These are phyloP conservation scores for Solanum bukasovii DNA, from an alignment of 257 asterid genomes.

Conservation along the genomic window DNA sequence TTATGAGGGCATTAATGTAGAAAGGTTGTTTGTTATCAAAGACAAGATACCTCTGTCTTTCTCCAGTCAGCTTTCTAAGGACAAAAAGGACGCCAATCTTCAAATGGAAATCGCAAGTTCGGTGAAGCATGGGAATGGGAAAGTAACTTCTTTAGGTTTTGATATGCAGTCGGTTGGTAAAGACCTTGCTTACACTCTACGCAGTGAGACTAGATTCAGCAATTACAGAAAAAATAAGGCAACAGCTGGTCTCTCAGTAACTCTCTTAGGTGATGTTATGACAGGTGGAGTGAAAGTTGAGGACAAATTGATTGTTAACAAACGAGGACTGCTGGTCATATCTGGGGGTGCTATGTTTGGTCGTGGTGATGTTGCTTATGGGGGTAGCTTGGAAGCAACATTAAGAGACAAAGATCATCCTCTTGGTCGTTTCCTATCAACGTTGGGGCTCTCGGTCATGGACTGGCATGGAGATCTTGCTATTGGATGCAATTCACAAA, in stretches of 20 bases:
- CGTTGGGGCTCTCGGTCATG: conserved; percentile 80
- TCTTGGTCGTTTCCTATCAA: conserved; percentile 62
- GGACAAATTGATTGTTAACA: conserved; percentile 59
- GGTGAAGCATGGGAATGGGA: conserved; percentile 74
- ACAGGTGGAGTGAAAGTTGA: conserved; percentile 82
- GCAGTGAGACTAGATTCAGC: conserved; percentile 67
- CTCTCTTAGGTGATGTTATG: conserved; percentile 69
- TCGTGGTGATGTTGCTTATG: conserved; percentile 89
- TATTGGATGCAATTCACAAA: conserved; percentile 75
- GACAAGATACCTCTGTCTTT: conserved; percentile 74
- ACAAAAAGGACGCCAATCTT: conserved; percentile 75
- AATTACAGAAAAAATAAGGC: conserved; percentile 67
- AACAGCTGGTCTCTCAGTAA: conserved; percentile 70
- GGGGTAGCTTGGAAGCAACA: conserved; percentile 92
- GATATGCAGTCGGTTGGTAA: conserved; percentile 87
- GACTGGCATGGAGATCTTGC: conserved; percentile 99
- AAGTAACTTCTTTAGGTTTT: conserved; percentile 72
- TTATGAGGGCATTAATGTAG: conserved; percentile 82
- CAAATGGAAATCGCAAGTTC: conserved; percentile 94
- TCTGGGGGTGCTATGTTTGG: conserved; percentile 87
- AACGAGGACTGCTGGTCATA: conserved; percentile 61
- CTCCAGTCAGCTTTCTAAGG: conserved; percentile 82
- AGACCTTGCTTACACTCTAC: conserved; percentile 77
- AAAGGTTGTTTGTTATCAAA: conserved; percentile 60
- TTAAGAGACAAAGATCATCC: conserved; percentile 81